These are phyloP conservation scores for Neohortaea acidophila DNA, from an alignment of 495 filamentous ascomycete species.

Conservation along the genomic window DNA sequence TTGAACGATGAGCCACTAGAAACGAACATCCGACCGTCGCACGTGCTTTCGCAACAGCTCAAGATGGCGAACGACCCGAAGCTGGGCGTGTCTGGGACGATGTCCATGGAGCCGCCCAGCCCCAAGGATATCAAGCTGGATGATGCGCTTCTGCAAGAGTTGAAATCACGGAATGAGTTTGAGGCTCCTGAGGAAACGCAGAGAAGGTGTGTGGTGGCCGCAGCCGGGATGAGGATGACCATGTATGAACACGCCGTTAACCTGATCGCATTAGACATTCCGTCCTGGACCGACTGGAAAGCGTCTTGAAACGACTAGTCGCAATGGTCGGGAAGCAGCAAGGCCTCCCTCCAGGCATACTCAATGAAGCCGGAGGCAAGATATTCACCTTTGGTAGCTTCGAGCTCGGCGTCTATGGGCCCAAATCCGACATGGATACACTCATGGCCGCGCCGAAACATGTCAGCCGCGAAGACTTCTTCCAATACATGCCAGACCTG, in stretches of 20 bases:
- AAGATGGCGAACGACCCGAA: slow-evolving; percentile 1
- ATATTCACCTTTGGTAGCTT: slow-evolving; percentile 94
- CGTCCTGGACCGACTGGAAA: slow-evolving; percentile 37
- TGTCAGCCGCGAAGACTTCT: slow-evolving; percentile 76
- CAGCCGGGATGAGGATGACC: neutral
- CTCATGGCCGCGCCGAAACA: slow-evolving; percentile 81
- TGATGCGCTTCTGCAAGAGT: slow-evolving; percentile 61
- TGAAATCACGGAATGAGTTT: slow-evolving; percentile 81
- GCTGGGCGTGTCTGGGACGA: slow-evolving; percentile 27
- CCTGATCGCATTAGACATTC: neutral
- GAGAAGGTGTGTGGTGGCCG: slow-evolving; percentile 47
- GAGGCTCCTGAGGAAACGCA: slow-evolving; percentile 64
- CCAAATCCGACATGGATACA: slow-evolving; percentile 96
- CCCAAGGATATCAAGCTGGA: slow-evolving; percentile 57
- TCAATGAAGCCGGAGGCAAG: slow-evolving; percentile 71
- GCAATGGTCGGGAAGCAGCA: slow-evolving; percentile 59
- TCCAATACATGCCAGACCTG: slow-evolving; percentile 64
- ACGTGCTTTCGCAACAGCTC: no score
- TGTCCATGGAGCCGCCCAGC: slow-evolving; percentile 62
- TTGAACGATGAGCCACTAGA: no score
- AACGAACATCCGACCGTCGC: no score
- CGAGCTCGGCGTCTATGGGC: slow-evolving; percentile 82
- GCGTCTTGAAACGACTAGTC: slow-evolving; percentile 71
- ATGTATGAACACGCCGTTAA: slow-evolving; percentile 3
- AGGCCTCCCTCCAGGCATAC: slow-evolving; percentile 55